These are phyloP conservation scores for Houttuynia cordata DNA, from an alignment of 164 flowering plant species.

Conservation along the genomic window DNA sequence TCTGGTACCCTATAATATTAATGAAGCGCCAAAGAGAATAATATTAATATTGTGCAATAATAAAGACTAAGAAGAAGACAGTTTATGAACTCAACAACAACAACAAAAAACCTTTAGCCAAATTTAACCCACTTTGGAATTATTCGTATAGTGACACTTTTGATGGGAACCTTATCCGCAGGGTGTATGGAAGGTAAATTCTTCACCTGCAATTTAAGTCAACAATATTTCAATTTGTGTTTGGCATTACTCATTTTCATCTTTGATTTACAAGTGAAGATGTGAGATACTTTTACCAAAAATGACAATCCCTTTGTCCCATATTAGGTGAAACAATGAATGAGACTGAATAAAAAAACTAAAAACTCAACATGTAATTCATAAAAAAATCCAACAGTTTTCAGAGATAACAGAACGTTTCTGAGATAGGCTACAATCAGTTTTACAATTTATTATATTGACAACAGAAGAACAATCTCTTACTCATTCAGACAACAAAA, in stretches of 20 bases:
- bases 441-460: too few relatives aligned
- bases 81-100: not conserved
- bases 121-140: slow-evolving; percentile 59
- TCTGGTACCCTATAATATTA: slow-evolving; percentile 39
- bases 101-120: not conserved
- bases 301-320: too few relatives aligned
- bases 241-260: not conserved
- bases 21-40: not conserved
- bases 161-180: slow-evolving; percentile 75
- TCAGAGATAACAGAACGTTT: too few relatives aligned
- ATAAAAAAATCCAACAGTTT: too few relatives aligned
- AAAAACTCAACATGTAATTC: too few relatives aligned
- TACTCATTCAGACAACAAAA: not conserved
- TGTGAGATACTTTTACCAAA: not conserved
- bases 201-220: slow-evolving; percentile 43
- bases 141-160: slow-evolving; percentile 80
- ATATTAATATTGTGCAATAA: not conserved
- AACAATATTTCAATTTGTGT: not conserved
- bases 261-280: too few relatives aligned
- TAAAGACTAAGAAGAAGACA: not conserved
- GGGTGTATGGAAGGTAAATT: slow-evolving; percentile 76
- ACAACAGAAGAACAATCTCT: too few relatives aligned
- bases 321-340: too few relatives aligned
- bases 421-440: too few relatives aligned
- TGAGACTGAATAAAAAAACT: too few relatives aligned